Base-by-base conservation (phyloP, 306 rosid species). In the Casuarina cunninghamiana region DNA sequence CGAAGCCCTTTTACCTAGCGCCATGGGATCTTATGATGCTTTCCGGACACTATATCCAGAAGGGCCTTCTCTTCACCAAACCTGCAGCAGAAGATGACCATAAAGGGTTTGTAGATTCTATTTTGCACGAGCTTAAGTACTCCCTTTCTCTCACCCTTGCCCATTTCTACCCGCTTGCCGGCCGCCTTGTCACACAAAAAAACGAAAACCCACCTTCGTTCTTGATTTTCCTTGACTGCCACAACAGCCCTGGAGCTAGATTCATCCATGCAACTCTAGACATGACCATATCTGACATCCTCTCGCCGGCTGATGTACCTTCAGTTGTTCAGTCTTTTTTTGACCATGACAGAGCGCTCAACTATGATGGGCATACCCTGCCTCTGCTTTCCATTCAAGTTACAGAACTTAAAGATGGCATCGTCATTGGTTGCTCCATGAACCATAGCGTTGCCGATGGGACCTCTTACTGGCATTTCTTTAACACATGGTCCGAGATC, bases 361-460 rank as follows among this genome's bases (percentile, higher is more conserved):
- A 84, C 86, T 88, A 87, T 58, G 97, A 91, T 2, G 92, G 90
- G 0, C 97, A 91, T 79, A 75, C 83, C 68, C 3, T 75, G 84
- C 78, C 95, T 11, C 50, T 91, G 70, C 71, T 93, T 1, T 69
- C 95, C 2, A 46, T 87, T 58, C 85, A 93, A 71, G 87, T 91
- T 51, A 89, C 95, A 0, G 90, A 91, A 26, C 46, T 93, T 1
- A 5, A 60, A 0, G 95, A 91, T 53, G 97, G 91, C 10, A 73
- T 91, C 55, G 88, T 90, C 88, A 78, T 91, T 1, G 98, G 92
- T 1, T 87, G 90, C 55, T 91, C 95, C 53, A 71, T 87, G 75
- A 88, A 86, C 55, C 98, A 91, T 16, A 0, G 1, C 26, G 2
- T 88, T 2, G 91, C 6, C 3, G 92, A 93, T 62, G 95, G 93